Base-by-base conservation (phyloP, 2,329 filamentous ascomycete genomes). In the Neofusicoccum cordaticola region DNA sequence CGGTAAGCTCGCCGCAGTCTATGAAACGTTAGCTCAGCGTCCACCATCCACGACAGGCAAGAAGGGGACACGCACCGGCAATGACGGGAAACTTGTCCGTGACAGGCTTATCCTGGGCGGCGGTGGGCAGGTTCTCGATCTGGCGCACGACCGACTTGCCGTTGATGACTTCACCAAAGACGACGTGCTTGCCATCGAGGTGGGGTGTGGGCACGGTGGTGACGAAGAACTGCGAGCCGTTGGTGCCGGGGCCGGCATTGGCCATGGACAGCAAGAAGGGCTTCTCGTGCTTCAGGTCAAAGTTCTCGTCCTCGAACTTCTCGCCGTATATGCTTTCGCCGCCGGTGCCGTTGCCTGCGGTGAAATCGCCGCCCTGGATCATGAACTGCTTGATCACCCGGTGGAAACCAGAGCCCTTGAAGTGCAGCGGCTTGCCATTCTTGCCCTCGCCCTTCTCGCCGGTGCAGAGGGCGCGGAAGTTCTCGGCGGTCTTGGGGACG, bases 361-460 rank as follows among this genome's bases (percentile, higher is more conserved):
- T 99, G 78, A 99, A 99, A 79, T 98, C 95, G 79, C 95, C 94
- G 75, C 95, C 93, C 82, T 97, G 91, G 74, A 97, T 95, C 94
- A 99, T 98, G 81, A 99, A 99, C 73, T 91, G 87, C 84, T 97
- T 97, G 83, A 99, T 99, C 69, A 99, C 91, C 60, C 94, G 91
- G 83, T 99, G 94, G 84, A 99, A 98, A 71, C 82, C 83, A 67
- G 91, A 96, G 71, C 92, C 86, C 84, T 97, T 97, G 87, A 92
- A 99, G 83, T 92, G 90, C 62, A 99, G 85, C 51, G 90, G 90
- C 81, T 93, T 93, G 76, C 93, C 93, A 35, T 86, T 80, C 76
- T 91, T 91, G 70, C 92, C 91, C 27, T 85, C 71, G 67, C 94
- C 94, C 82, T 97, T 97, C 83, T 98, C 94, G 70, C 94, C 94